Conservation (phyloP, 1,284 basidiomycete species). For the Singerocomus inundabilis region DNA sequence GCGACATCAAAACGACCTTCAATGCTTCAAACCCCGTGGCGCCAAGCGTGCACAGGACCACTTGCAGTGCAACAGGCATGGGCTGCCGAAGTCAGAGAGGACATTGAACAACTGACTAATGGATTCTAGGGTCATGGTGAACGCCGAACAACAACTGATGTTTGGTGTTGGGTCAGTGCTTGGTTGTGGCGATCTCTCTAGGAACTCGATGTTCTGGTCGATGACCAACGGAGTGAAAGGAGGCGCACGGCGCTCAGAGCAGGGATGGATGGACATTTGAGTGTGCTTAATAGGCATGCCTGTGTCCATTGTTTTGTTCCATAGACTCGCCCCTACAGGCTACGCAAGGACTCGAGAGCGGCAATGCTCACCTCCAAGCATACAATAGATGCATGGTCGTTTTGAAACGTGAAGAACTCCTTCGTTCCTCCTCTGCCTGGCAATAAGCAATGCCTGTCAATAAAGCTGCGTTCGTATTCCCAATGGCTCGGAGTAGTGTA, state of each 20-base stretch:
- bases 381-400: conserved; percentile 60
- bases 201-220: conserved; percentile 63
- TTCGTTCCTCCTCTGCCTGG: conserved; percentile 47
- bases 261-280: conserved; percentile 49
- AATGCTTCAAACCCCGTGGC: conserved; percentile 71
- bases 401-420: conserved; percentile 65
- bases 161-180: conserved; percentile 6
- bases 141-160: conserved; percentile 3
- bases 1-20: conserved; percentile 57
- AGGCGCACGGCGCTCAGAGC: conserved; percentile 49
- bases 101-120: conserved; percentile 59
- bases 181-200: conserved; percentile 29
- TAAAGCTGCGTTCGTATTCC: conserved; percentile 51
- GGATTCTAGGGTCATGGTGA: not conserved
- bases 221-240: conserved; percentile 61
- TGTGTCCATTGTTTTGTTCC: not conserved
- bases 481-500: not conserved
- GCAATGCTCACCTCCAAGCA: conserved; percentile 71
- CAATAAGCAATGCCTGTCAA: conserved; percentile 42
- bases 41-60: conserved; percentile 65
- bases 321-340: conserved; percentile 39
- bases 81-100: conserved; percentile 72
- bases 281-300: conserved; percentile 50
- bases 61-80: conserved; percentile 68
- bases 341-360: conserved; percentile 59